Conservation (phyloP, 371 early-diverging fungal species). For the Apophysomyces trapeziformis region DNA sequence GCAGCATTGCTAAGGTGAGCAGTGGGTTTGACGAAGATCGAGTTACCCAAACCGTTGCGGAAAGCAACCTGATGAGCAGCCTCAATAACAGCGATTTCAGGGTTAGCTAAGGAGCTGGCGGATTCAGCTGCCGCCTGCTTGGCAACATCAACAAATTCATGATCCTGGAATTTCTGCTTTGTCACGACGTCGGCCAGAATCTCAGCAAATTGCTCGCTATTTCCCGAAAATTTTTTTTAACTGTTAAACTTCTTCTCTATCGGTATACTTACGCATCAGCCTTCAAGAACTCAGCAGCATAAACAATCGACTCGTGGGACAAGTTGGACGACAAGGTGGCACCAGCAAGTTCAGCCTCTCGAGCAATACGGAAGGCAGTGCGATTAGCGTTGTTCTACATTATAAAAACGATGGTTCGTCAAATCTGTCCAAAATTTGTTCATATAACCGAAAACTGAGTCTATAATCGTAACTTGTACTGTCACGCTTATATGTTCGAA, state of each 20-base stretch:
- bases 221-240: neutral
- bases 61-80: slow-evolving; percentile 90
- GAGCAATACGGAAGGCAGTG: slow-evolving; percentile 86
- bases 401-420: neutral
- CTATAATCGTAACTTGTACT: neutral
- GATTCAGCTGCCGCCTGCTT: slow-evolving; percentile 73
- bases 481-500: slow-evolving; percentile 2
- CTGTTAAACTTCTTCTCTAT: no score
- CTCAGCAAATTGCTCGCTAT: slow-evolving; percentile 88
- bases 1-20: slow-evolving; percentile 61
- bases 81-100: slow-evolving; percentile 76
- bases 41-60: slow-evolving; percentile 95
- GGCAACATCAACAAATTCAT: slow-evolving; percentile 84
- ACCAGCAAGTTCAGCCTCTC: slow-evolving; percentile 94
- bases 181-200: slow-evolving; percentile 77
- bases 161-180: slow-evolving; percentile 82
- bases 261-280: slow-evolving; percentile 82
- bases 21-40: slow-evolving; percentile 78
- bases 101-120: slow-evolving; percentile 66
- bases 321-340: slow-evolving; percentile 81
- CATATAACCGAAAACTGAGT: neutral
- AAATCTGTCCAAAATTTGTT: neutral
- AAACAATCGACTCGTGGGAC: slow-evolving; percentile 83
- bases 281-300: slow-evolving; percentile 88
- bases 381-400: slow-evolving; percentile 78